Conservation (phyloP, 352 stramenopile genomes). For the Achlya hypogyna region DNA sequence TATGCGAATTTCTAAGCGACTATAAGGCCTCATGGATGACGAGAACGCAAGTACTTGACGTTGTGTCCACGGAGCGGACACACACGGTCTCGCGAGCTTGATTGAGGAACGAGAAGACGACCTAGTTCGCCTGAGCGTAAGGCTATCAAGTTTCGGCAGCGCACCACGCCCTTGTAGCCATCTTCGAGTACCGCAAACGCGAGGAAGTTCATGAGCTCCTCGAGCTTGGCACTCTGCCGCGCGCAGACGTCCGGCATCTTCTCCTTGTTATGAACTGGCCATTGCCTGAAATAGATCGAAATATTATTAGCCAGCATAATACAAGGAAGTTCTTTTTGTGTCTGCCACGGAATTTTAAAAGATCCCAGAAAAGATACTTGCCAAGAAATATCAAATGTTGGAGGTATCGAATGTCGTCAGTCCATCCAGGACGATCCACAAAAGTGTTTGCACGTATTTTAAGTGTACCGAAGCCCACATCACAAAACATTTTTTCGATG, state of each 20-base stretch:
- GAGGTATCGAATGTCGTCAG: no score
- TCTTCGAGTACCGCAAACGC: conserved; percentile 43
- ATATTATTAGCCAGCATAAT: no score
- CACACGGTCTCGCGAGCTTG: conserved; percentile 44
- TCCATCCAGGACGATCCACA: no score
- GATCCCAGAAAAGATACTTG: not conserved
- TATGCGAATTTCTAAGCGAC: conserved; percentile 39
- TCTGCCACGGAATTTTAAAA: not conserved
- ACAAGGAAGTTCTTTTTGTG: not conserved
- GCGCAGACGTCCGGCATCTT: conserved; percentile 34
- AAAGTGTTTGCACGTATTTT: no score
- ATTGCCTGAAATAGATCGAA: not conserved
- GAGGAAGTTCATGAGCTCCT: conserved; percentile 81
- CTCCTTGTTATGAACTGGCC: not conserved
- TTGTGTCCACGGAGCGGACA: conserved; percentile 72
- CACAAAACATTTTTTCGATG: no score
- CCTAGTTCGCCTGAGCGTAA: conserved; percentile 32
- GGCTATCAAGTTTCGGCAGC: conserved; percentile 13
- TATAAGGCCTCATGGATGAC: not conserved
- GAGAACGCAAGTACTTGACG: conserved; percentile 28
- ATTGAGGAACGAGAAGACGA: conserved; percentile 69
- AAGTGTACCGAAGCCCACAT: no score
- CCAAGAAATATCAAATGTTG: not conserved
- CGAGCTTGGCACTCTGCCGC: conserved; percentile 60
- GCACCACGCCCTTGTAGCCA: conserved; percentile 48